A percentile compares a stretch with the other conserved stretches of the same genome.
Evolutionary conservation across 2,329 filamentous ascomycete species (phyloP).

Genomic region (Colletotrichum liaoningense): DNA sequence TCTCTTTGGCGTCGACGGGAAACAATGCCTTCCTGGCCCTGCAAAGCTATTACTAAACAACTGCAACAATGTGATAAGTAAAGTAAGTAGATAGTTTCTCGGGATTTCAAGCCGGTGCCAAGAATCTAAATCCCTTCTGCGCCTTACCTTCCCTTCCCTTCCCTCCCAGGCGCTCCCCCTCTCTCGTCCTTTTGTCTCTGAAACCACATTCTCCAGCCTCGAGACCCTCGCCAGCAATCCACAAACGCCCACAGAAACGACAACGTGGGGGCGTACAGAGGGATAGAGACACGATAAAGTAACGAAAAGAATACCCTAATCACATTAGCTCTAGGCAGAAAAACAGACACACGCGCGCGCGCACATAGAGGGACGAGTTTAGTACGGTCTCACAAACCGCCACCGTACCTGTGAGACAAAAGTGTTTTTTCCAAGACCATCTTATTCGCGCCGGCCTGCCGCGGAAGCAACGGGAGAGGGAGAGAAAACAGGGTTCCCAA

Average conservation of each 20-base stretch:
- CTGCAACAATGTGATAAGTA: not conserved
- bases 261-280: not conserved
- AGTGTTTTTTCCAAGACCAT: not conserved
- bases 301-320: not conserved
- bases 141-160: not conserved
- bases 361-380: not conserved
- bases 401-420: not conserved
- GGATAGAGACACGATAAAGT: not conserved
- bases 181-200: not conserved
- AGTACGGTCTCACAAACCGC: not conserved
- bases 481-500: not conserved
- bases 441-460: not conserved
- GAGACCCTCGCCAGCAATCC: not conserved
- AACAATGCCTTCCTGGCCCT: not conserved
- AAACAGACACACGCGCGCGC: not conserved
- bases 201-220: not conserved
- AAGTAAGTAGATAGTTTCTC: not conserved
- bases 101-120: not conserved
- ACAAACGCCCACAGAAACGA: not conserved
- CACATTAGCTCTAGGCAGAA: not conserved
- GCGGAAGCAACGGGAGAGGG: not conserved
- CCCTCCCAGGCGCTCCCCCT: no score
- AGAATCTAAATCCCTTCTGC: not conserved
- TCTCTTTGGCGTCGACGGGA: not conserved
- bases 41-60: no score